These are phyloP conservation scores for Alloascoidea hylecoeti DNA, from an alignment of 805 yeast genomes.

Conservation along the genomic window DNA sequence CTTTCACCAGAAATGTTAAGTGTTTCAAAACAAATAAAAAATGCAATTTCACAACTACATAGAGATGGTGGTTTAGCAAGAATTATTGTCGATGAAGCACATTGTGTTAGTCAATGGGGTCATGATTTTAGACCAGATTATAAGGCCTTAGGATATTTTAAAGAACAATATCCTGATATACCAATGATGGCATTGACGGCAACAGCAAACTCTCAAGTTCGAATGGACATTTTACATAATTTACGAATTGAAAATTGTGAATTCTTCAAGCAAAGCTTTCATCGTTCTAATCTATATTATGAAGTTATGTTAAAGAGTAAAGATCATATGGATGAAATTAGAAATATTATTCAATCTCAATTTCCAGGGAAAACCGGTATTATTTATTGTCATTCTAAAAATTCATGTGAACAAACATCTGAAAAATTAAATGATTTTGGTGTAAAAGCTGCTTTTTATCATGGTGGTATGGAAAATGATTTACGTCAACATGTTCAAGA, in stretches of 20 bases:
- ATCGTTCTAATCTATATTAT: conserved; percentile 73
- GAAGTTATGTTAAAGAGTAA: conserved; percentile 57
- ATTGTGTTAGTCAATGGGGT: conserved; percentile 98
- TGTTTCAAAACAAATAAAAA: conserved; percentile 54
- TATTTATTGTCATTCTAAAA: conserved; percentile 85
- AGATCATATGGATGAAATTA: conserved; percentile 41
- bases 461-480: conserved; percentile 86
- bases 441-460: conserved; percentile 63
- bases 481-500: conserved; percentile 61
- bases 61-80: conserved; percentile 52
- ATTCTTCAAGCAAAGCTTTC: conserved; percentile 80
- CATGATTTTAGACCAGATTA: conserved; percentile 97
- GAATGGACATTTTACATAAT: conserved; percentile 74
- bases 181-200: conserved; percentile 97
- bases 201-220: conserved; percentile 85
- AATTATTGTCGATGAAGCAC: conserved; percentile 93
- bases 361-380: conserved; percentile 64
- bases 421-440: conserved; percentile 43
- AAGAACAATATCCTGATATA: conserved; percentile 55
- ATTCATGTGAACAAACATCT: conserved; percentile 75
- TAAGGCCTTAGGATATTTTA: conserved; percentile 63
- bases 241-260: conserved; percentile 39
- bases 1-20: conserved; percentile 92
- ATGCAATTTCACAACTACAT: conserved; percentile 44
- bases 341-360: conserved; percentile 33